Percentiles rank a stretch among this genome's conserved stretches.
phyloP scores from a whole-genome alignment of 2,329 filamentous ascomycete species.

The Akanthomyces lecanii region DNA sequence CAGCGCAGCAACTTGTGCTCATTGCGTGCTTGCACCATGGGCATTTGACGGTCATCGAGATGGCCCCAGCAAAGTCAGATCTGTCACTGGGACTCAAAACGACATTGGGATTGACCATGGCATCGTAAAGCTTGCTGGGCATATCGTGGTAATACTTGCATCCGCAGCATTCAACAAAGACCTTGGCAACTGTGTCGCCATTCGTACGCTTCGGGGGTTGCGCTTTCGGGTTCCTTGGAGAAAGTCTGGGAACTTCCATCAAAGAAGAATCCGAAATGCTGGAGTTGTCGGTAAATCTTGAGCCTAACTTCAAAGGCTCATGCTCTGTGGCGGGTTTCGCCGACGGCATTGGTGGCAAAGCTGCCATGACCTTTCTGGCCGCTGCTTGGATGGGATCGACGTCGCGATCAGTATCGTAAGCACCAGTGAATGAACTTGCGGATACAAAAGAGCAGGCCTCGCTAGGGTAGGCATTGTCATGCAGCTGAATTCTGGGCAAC shows the following conservation, averaged over 20 bases:
- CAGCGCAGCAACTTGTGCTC: conserved; percentile 64
- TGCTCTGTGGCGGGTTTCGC: conserved; percentile 3
- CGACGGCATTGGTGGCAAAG: conserved; percentile 24
- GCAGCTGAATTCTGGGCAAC: conserved; percentile 12
- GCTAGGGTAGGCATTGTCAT: conserved; percentile 16
- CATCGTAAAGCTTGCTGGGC: conserved; percentile 60
- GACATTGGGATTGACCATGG: conserved; percentile 56
- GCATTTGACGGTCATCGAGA: conserved; percentile 61
- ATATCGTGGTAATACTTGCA: conserved; percentile 64
- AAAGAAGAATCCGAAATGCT: conserved; percentile 8
- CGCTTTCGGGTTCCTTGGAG: conserved; percentile 17
- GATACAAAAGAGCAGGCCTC: conserved; percentile 14
- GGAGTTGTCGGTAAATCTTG: conserved; percentile 15
- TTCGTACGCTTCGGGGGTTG: neutral
- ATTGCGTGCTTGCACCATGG: conserved; percentile 71
- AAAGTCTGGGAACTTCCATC: neutral
- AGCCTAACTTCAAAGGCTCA: conserved; percentile 11
- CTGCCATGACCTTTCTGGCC: conserved; percentile 30
- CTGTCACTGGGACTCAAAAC: conserved; percentile 46
- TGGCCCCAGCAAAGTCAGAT: conserved; percentile 50
- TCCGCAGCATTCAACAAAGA: conserved; percentile 61
- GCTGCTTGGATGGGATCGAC: conserved; percentile 29
- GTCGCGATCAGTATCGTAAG: conserved; percentile 16
- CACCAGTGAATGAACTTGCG: neutral
- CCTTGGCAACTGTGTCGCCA: conserved; percentile 51